Conservation (phyloP, 2,329 filamentous ascomycete species). For the Botryotinia convoluta region DNA sequence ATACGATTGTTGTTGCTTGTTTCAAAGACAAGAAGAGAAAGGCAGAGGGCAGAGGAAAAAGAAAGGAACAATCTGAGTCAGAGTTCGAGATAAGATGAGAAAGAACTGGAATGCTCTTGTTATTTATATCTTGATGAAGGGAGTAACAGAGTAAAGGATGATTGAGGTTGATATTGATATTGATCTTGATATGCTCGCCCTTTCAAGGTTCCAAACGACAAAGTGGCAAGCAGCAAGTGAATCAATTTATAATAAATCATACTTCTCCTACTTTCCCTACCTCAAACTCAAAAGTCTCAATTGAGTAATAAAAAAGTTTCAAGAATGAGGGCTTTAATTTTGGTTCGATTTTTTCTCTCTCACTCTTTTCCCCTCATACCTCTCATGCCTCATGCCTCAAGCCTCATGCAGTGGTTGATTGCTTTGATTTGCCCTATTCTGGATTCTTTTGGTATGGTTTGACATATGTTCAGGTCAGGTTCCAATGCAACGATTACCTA, state of each 20-base stretch:
- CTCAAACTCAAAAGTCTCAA: constrained; percentile 4
- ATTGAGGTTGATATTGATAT: neutral
- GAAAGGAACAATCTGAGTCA: neutral
- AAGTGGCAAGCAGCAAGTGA: neutral
- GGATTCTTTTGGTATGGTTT: neutral
- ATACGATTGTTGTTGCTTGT: constrained; percentile 8
- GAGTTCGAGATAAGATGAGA: neutral
- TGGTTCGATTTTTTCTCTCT: neutral
- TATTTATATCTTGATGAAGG: neutral
- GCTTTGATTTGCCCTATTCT: neutral
- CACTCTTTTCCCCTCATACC: neutral
- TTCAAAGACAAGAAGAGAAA: constrained; percentile 1
- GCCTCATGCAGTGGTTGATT: neutral
- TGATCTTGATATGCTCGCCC: neutral
- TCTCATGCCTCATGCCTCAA: neutral
- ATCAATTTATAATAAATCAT: constrained; percentile 15
- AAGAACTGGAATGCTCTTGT: neutral
- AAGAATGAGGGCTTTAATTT: constrained; percentile 4
- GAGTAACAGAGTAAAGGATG: neutral
- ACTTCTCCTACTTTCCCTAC: neutral
- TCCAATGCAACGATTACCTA: neutral
- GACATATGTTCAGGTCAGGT: neutral
- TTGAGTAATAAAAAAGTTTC: constrained; percentile 1
- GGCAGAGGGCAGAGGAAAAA: neutral
- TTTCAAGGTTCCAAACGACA: constrained; percentile 1